Evolutionary conservation across 2,329 filamentous ascomycete genomes (phyloP), one percentile per base, ranked within the genome.

Genomic region (Thyridium curvatum): DNA sequence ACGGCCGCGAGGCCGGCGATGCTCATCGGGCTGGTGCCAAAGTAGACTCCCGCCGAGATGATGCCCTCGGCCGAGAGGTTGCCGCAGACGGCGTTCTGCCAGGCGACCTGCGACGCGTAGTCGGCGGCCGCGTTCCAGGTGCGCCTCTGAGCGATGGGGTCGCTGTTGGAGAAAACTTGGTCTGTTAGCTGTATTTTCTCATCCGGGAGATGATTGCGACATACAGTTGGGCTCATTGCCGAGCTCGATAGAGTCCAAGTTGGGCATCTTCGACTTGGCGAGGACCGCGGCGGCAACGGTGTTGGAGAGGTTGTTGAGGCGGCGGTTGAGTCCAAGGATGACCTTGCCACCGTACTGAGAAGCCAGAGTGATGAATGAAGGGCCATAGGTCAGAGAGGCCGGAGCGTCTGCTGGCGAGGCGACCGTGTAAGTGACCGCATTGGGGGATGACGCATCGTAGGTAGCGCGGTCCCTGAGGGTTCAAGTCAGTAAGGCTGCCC

Each of bases 161-260:
- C 49, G 5, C 37, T 46, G 16, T 36, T 43, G 4, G 33, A 39
- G 12, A 42, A 46, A 30, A 46, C 40, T 42, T n/a, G n/a, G n/a
- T n/a, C n/a, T n/a, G n/a, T n/a, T n/a, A n/a, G n/a, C n/a, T n/a
- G n/a, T n/a, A n/a, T n/a, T n/a, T n/a, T n/a, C n/a, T n/a, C n/a
- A n/a, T n/a, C n/a, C n/a, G n/a, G n/a, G n/a, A n/a, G n/a, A n/a
- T n/a, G n/a, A n/a, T n/a, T n/a, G n/a, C n/a, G 18, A n/a, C 62
- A 39, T 45, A 70, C 68, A 71, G 44, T 72, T 65, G 3, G 71
- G 70, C 35, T 74, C 70, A 43, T 74, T 74, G 2, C 70, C 70
- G 2, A 74, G 55, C 44, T 75, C 69, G 21, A 74, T 66, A 4
- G 69, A 64, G 14, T 65, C 54, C 4, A 74, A 47, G 42, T 72